Conservation (phyloP, 345 rosid genomes). For the Populus nigra region DNA sequence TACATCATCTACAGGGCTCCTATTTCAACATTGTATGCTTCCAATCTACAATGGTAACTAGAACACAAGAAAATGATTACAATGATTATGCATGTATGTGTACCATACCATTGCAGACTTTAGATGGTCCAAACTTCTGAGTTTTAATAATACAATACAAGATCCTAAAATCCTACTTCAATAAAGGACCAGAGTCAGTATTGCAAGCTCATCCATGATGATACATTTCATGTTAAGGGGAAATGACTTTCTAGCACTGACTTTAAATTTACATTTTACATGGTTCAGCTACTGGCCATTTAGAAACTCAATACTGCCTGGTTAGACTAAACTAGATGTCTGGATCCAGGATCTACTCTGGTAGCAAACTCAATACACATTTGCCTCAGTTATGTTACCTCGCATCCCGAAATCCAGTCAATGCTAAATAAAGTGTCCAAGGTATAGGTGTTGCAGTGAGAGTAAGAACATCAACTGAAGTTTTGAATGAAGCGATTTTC, state of each 20-base stretch:
- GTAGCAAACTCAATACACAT: neutral
- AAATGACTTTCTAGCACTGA: neutral
- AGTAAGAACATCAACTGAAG: constrained; percentile 91
- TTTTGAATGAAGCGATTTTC: constrained; percentile 90
- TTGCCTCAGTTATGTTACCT: constrained; percentile 48
- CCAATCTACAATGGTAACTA: too few species aligned
- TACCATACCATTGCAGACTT: neutral
- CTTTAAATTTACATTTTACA: neutral
- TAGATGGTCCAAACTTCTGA: neutral
- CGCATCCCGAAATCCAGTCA: constrained; percentile 98
- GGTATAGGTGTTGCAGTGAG: constrained; percentile 98
- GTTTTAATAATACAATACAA: neutral
- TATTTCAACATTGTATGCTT: neutral
- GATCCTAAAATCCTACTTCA: neutral
- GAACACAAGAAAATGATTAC: too few species aligned
- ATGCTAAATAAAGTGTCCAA: constrained; percentile 85
- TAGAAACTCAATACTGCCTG: neutral
- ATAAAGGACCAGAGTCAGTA: neutral
- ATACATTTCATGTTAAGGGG: neutral
- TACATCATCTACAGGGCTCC: neutral
- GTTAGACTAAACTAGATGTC: constrained; percentile 9
- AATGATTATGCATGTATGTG: neutral
- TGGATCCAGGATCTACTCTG: constrained; percentile 1
- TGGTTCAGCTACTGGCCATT: neutral
- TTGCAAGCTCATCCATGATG: neutral